phyloP scores from a whole-genome alignment of 345 rosid genomes.

The Clarkia xantiana region DNA sequence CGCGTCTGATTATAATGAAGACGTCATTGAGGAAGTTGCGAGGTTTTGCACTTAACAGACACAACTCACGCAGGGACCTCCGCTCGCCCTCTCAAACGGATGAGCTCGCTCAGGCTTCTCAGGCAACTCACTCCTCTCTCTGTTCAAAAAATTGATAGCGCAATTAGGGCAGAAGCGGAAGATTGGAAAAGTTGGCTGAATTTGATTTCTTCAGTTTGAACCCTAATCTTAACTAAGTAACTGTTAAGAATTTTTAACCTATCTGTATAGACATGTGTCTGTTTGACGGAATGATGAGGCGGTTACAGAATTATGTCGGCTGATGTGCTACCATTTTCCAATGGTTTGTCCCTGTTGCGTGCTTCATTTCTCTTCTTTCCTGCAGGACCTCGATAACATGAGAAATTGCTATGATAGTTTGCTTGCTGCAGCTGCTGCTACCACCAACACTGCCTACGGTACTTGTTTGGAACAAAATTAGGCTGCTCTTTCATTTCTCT shows the following conservation, averaged over 20 bases:
- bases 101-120: constrained; percentile 60
- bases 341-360: no score
- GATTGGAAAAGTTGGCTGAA: no score
- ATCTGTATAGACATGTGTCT: no score
- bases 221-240: no score
- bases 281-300: no score
- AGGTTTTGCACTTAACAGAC: constrained; percentile 43
- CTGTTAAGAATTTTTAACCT: no score
- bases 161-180: no score
- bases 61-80: constrained; percentile 31
- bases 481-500: neutral
- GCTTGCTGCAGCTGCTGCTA: constrained; percentile 91
- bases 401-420: constrained; percentile 86
- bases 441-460: constrained; percentile 90
- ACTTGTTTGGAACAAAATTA: neutral
- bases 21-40: constrained; percentile 57
- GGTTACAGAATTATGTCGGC: no score
- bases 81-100: constrained; percentile 30
- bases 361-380: neutral
- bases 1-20: constrained; percentile 4
- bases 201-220: no score
- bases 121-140: constrained; percentile 20
- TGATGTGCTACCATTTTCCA: neutral
- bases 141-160: no score
- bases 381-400: constrained; percentile 76